Percentiles rank a stretch among this genome's conserved stretches.
phyloP scores from a whole-genome alignment of 2,329 filamentous ascomycete species.

The Niveomyces coronatus region DNA sequence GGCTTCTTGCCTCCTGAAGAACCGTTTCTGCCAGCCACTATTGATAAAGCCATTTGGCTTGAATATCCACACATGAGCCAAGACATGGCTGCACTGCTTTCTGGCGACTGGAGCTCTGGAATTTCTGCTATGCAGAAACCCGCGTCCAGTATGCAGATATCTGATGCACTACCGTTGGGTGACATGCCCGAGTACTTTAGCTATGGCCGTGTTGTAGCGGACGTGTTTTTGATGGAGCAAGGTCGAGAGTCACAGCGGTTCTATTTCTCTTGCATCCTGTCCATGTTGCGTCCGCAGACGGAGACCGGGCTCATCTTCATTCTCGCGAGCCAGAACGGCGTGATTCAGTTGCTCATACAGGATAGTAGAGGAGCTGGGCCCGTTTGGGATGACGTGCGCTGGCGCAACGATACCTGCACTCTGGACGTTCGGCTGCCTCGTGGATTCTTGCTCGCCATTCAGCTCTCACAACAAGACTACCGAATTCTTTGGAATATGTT shows the following conservation, averaged over 20 bases:
- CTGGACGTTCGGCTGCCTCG: slow-evolving; percentile 63
- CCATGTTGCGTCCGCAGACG: slow-evolving; percentile 58
- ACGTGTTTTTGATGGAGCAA: slow-evolving; percentile 63
- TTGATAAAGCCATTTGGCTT: slow-evolving; percentile 75
- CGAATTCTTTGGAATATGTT: slow-evolving; percentile 72
- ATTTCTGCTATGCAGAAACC: slow-evolving; percentile 38
- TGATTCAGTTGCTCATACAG: slow-evolving; percentile 66
- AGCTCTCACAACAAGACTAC: slow-evolving; percentile 68
- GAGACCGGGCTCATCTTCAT: slow-evolving; percentile 62
- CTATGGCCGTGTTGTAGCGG: slow-evolving; percentile 68
- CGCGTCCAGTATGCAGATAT: slow-evolving; percentile 39
- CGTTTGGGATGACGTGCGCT: slow-evolving; percentile 73
- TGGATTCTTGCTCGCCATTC: slow-evolving; percentile 62
- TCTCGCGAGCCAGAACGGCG: slow-evolving; percentile 69
- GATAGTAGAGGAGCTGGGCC: slow-evolving; percentile 56
- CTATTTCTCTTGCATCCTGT: slow-evolving; percentile 63
- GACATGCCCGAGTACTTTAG: slow-evolving; percentile 66
- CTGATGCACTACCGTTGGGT: slow-evolving; percentile 64
- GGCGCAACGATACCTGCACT: slow-evolving; percentile 57
- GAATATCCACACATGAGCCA: slow-evolving; percentile 64
- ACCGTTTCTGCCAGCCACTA: slow-evolving; percentile 60
- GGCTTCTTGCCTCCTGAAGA: slow-evolving; percentile 63
- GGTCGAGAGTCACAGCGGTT: slow-evolving; percentile 59
- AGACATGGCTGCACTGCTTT: slow-evolving; percentile 60
- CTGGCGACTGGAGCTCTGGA: slow-evolving; percentile 45